Conservation (phyloP, 495 filamentous ascomycete species). For the Aspergillus sclerotiicarbonarius region DNA sequence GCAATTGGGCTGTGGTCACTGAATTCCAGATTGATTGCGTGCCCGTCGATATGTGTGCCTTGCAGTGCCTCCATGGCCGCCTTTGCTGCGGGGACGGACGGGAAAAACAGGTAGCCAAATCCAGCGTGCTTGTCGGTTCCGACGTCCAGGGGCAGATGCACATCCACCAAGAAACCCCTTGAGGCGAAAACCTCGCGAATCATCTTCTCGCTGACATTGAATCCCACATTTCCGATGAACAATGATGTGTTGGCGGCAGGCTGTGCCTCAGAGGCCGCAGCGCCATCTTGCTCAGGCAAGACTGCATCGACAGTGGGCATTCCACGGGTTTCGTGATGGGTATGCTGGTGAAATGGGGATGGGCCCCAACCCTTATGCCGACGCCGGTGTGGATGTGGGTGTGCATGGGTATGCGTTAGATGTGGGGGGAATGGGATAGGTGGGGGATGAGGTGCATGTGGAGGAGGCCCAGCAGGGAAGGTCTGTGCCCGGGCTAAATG, state of each 20-base stretch:
- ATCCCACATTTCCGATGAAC: slow-evolving; percentile 91
- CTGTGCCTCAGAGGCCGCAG: not conserved
- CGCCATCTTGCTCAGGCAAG: not conserved
- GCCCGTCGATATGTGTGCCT: slow-evolving; percentile 73
- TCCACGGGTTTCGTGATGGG: not conserved
- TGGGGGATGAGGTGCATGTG: slow-evolving; percentile 10
- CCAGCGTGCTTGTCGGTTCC: slow-evolving; percentile 81
- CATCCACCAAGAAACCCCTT: slow-evolving; percentile 65
- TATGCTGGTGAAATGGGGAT: not conserved
- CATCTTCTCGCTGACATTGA: slow-evolving; percentile 70
- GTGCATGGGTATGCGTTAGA: not conserved
- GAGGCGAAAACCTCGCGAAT: slow-evolving; percentile 74
- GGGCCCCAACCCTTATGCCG: not conserved
- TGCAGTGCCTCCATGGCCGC: slow-evolving; percentile 70
- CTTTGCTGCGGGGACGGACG: slow-evolving; percentile 73
- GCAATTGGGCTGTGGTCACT: slow-evolving; percentile 45
- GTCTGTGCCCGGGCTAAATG: not conserved
- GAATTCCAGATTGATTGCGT: slow-evolving; percentile 85
- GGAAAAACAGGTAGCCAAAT: slow-evolving; percentile 86
- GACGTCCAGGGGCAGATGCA: slow-evolving; percentile 82
- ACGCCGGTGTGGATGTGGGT: not conserved
- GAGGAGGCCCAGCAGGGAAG: slow-evolving; percentile 6
- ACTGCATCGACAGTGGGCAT: not conserved
- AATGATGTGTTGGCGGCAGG: slow-evolving; percentile 66
- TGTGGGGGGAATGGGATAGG: not conserved